Evolutionary conservation across 257 asterid species (phyloP).

Genomic region (Mentha longifolia): DNA sequence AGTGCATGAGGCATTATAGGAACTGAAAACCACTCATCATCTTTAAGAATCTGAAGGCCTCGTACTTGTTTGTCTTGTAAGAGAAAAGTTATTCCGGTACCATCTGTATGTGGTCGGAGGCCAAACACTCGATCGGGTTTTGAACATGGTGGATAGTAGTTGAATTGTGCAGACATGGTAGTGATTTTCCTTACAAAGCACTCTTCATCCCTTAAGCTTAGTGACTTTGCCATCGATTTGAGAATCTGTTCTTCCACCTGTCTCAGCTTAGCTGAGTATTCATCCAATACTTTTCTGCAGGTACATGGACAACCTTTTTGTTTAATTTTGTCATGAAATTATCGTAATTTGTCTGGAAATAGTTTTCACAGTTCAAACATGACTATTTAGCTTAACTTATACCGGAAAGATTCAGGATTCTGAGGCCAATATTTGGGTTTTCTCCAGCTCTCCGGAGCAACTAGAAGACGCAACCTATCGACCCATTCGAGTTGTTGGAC

Average conservation of each 20-base stretch:
- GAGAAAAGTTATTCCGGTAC: conserved; percentile 56
- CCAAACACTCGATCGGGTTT: conserved; percentile 66
- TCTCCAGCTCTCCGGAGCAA: conserved; percentile 40
- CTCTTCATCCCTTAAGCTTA: conserved; percentile 49
- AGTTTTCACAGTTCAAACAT: neutral
- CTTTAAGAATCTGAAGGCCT: conserved; percentile 69
- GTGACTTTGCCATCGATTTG: conserved; percentile 52
- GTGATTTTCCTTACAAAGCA: conserved; percentile 50
- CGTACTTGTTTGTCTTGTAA: conserved; percentile 60
- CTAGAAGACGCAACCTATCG: conserved; percentile 59
- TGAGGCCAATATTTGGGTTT: conserved; percentile 60
- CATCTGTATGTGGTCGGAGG: conserved; percentile 74
- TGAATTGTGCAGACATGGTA: conserved; percentile 50
- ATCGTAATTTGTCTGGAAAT: too few species aligned
- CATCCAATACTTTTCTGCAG: conserved; percentile 46
- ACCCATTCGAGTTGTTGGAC: too few species aligned
- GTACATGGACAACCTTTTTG: too few species aligned
- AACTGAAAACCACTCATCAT: conserved; percentile 56
- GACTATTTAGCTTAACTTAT: neutral
- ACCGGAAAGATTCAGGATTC: conserved; percentile 61
- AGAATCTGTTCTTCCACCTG: conserved; percentile 39
- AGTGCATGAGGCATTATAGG: conserved; percentile 56
- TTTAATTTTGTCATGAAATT: too few species aligned
- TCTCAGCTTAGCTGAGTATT: conserved; percentile 37
- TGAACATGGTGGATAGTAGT: conserved; percentile 68